Conservation (phyloP, 306 rosid species). For the Cajanus cajan region DNA sequence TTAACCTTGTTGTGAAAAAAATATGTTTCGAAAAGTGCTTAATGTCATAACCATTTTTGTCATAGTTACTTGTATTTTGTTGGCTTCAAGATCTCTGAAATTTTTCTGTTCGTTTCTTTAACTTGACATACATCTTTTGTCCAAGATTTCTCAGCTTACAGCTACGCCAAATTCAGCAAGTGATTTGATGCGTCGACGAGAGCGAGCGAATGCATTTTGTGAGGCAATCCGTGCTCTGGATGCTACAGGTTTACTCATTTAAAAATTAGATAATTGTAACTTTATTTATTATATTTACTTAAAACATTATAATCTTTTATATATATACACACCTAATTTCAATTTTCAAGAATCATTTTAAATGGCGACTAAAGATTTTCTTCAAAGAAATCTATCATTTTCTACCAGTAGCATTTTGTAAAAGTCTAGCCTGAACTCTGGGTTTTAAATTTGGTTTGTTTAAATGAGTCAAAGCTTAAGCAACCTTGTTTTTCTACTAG, state of each 20-base stretch:
- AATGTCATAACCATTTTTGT: neutral
- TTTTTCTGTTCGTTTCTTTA: slow-evolving; percentile 53
- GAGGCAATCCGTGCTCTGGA: slow-evolving; percentile 98
- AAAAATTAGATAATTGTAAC: neutral
- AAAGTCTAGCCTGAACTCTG: neutral
- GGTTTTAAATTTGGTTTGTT: neutral
- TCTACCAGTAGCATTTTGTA: no score
- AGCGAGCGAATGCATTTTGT: slow-evolving; percentile 80
- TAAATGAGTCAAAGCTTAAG: neutral
- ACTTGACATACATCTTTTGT: slow-evolving; percentile 77
- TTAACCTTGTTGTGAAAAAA: slow-evolving; percentile 26
- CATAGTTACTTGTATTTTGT: slow-evolving; percentile 7
- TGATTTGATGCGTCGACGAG: slow-evolving; percentile 64
- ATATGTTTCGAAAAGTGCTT: neutral
- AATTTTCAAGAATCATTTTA: no score
- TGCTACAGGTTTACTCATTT: slow-evolving; percentile 71
- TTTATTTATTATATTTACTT: no score
- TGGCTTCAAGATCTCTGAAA: slow-evolving; percentile 23
- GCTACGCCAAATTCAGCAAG: slow-evolving; percentile 50
- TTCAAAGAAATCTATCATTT: no score
- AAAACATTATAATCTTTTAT: no score
- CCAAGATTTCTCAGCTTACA: slow-evolving; percentile 91
- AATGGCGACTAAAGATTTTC: no score
- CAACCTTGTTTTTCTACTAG: neutral
- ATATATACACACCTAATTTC: no score